These are phyloP conservation scores for Aspergillus calidoustus DNA, from an alignment of 2,329 filamentous ascomycete genomes.

Conservation along the genomic window DNA sequence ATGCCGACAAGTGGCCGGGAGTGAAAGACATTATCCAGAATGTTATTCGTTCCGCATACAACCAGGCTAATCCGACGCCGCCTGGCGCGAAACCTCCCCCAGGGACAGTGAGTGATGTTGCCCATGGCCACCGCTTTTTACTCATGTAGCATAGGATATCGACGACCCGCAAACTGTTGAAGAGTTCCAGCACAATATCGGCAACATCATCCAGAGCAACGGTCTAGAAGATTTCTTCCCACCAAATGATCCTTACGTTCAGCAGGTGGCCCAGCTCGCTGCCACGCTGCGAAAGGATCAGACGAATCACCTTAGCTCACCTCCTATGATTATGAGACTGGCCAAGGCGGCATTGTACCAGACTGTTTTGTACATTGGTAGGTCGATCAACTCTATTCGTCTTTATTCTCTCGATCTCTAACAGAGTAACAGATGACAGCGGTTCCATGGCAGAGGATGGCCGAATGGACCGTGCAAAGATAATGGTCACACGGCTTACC, in stretches of 20 bases:
- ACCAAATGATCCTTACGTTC: neutral
- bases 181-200: slow-evolving; percentile 1
- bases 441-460: slow-evolving; percentile 2
- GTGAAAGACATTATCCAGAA: neutral
- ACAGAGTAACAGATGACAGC: neutral
- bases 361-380: slow-evolving; percentile 6
- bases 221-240: slow-evolving; percentile 2
- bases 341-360: slow-evolving; percentile 1
- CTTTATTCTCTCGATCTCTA: neutral
- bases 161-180: slow-evolving; percentile 1
- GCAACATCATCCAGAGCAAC: neutral
- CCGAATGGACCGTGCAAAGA: neutral
- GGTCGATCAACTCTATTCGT: neutral
- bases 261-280: neutral
- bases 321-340: neutral
- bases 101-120: neutral
- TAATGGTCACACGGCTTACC: neutral
- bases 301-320: neutral
- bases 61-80: neutral
- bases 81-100: neutral
- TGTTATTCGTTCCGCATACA: neutral
- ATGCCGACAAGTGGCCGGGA: neutral
- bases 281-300: neutral
- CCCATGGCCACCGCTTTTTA: neutral
- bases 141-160: neutral